Evolutionary conservation across 2,329 filamentous ascomycete species (phyloP).

Genomic region (Neocatenulostroma microsporum): DNA sequence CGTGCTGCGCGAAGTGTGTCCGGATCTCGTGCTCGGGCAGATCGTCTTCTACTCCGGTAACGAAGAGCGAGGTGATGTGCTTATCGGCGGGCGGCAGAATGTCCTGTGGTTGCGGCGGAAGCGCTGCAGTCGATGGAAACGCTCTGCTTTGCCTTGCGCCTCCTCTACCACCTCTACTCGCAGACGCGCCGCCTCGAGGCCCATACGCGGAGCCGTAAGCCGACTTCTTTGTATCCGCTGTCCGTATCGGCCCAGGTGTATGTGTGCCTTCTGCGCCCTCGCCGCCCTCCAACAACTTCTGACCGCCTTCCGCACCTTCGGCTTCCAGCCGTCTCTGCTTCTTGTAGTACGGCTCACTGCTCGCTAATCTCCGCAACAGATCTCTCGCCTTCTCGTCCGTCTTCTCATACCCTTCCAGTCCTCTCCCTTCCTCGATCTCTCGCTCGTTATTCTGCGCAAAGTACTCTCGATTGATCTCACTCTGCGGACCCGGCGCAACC

Average conservation of each 20-base stretch:
- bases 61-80: conserved; percentile 86
- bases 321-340: conserved; percentile 69
- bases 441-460: conserved; percentile 97
- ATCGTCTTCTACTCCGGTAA: conserved; percentile 94
- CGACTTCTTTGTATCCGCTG: conserved; percentile 47
- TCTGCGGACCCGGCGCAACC: conserved; percentile 87
- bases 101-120: conserved; percentile 76
- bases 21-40: conserved; percentile 86
- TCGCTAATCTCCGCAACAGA: conserved; percentile 71
- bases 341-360: conserved; percentile 91
- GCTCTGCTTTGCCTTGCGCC: conserved; percentile 50
- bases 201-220: conserved; percentile 27
- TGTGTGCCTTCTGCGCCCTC: conserved; percentile 28
- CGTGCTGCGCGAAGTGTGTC: conserved; percentile 80
- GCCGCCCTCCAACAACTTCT: conserved; percentile 37
- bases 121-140: conserved; percentile 63
- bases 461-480: conserved; percentile 91
- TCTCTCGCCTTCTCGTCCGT: conserved; percentile 95
- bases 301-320: conserved; percentile 40
- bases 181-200: conserved; percentile 23
- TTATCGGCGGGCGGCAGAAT: conserved; percentile 75
- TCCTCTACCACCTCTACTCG: conserved; percentile 64
- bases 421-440: conserved; percentile 85
- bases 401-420: conserved; percentile 87
- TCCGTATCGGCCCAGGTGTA: conserved; percentile 67